Conservation (phyloP, 352 stramenopile species). For the Phytophthora tubulina region DNA sequence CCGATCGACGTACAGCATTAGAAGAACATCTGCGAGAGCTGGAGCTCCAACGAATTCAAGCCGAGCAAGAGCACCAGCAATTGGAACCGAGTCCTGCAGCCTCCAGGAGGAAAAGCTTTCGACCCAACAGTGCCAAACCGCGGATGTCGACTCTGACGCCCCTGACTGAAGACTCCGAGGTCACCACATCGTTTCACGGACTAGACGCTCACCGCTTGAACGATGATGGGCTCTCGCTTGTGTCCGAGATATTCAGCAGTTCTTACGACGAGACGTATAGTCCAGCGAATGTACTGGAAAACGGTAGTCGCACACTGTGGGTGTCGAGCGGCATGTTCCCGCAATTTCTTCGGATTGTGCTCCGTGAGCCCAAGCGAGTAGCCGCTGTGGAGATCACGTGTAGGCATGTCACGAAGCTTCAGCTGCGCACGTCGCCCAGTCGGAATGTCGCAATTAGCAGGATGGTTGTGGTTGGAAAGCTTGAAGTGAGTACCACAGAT, state of each 20-base stretch:
- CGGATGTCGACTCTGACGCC: conserved; percentile 61
- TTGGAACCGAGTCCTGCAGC: conserved; percentile 2
- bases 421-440: conserved; percentile 55
- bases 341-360: conserved; percentile 71
- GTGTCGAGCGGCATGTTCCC: conserved; percentile 79
- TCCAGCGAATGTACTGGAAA: conserved; percentile 62
- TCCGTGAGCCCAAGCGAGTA: conserved; percentile 70
- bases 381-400: conserved; percentile 75
- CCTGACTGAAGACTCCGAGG: conserved; percentile 72
- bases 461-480: conserved; percentile 44
- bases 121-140: conserved; percentile 72
- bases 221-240: conserved; percentile 44
- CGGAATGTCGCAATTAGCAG: conserved; percentile 39
- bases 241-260: conserved; percentile 73
- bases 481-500: conserved; percentile 52
- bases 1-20: conserved; percentile 59
- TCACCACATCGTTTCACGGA: conserved; percentile 58
- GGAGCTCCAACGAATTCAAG: conserved; percentile 65
- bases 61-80: conserved; percentile 42
- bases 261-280: conserved; percentile 67
- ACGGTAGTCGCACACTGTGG: conserved; percentile 68
- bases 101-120: conserved; percentile 72
- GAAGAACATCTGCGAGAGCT: conserved; percentile 79
- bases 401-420: conserved; percentile 66
- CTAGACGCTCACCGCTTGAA: conserved; percentile 53